Evolutionary conservation across 305 asterid species (phyloP).

Genomic region (Fraxinus angustifolia): DNA sequence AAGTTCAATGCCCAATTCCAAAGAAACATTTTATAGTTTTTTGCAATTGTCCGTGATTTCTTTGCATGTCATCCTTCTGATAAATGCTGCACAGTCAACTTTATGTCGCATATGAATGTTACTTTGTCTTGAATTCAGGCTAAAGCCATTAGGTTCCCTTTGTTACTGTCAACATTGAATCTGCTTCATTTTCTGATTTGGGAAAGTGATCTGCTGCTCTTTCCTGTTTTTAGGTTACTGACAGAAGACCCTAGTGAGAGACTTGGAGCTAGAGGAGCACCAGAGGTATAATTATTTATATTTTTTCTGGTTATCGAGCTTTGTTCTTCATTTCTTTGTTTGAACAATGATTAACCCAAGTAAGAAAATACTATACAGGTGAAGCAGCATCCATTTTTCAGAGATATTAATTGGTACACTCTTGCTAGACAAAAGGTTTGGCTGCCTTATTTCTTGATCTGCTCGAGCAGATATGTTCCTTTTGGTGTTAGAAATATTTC

Average conservation of each 20-base stretch:
- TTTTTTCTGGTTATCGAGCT: background rate
- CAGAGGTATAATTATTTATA: slow-evolving; percentile 53
- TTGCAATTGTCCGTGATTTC: background rate
- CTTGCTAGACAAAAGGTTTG: slow-evolving; percentile 94
- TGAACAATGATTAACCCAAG: background rate
- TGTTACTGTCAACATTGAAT: background rate
- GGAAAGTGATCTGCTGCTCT: slow-evolving; percentile 8
- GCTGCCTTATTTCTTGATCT: background rate
- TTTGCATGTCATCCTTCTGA: background rate
- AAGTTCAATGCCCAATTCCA: background rate
- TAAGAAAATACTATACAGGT: slow-evolving; percentile 47
- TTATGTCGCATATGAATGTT: background rate
- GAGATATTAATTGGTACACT: slow-evolving; percentile 96
- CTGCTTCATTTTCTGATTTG: slow-evolving; percentile 1
- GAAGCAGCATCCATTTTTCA: slow-evolving; percentile 87
- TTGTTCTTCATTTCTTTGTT: slow-evolving; percentile 1
- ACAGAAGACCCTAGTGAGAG: slow-evolving; percentile 96
- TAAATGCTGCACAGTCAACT: background rate
- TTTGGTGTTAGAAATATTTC: background rate
- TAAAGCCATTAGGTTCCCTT: background rate
- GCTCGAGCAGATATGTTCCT: background rate
- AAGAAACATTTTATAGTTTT: background rate
- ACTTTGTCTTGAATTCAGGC: background rate
- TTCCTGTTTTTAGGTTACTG: slow-evolving; percentile 54
- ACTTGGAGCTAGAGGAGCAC: slow-evolving; percentile 93